Evolutionary conservation across 2,329 filamentous ascomycete genomes (phyloP).

Genomic region (Arthrobotrys entomopaga): DNA sequence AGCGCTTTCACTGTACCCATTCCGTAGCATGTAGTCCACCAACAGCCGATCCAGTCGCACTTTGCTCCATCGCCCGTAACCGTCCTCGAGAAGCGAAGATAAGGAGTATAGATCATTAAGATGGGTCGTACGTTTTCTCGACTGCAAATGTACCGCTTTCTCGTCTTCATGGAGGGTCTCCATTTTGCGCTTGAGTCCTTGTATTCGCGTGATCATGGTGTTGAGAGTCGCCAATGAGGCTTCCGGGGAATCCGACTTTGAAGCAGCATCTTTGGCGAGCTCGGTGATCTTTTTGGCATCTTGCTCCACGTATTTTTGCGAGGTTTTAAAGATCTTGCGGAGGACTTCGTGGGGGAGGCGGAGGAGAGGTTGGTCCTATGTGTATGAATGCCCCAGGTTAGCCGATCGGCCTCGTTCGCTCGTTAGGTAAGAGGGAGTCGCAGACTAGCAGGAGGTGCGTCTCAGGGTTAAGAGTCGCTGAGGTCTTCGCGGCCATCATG

Average conservation of each 20-base stretch:
- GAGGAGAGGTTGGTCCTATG: slow-evolving; percentile 83
- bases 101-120: slow-evolving; percentile 83
- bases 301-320: slow-evolving; percentile 79
- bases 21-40: slow-evolving; percentile 89
- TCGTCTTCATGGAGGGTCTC: slow-evolving; percentile 81
- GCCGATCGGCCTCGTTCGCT: neutral
- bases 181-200: slow-evolving; percentile 88
- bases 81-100: slow-evolving; percentile 84
- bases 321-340: slow-evolving; percentile 90
- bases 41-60: slow-evolving; percentile 82
- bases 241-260: slow-evolving; percentile 72
- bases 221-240: slow-evolving; percentile 85
- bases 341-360: slow-evolving; percentile 92
- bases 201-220: slow-evolving; percentile 83
- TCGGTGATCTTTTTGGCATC: slow-evolving; percentile 68
- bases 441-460: slow-evolving; percentile 5
- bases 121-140: slow-evolving; percentile 80
- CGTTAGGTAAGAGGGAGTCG: neutral
- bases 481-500: neutral
- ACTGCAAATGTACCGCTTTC: slow-evolving; percentile 76
- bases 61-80: slow-evolving; percentile 90
- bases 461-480: neutral
- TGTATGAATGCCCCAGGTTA: neutral
- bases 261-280: slow-evolving; percentile 67
- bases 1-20: slow-evolving; percentile 83